These are phyloP conservation scores for Monosporascus ibericus DNA, from an alignment of 2,329 filamentous ascomycete genomes.

Conservation along the genomic window DNA sequence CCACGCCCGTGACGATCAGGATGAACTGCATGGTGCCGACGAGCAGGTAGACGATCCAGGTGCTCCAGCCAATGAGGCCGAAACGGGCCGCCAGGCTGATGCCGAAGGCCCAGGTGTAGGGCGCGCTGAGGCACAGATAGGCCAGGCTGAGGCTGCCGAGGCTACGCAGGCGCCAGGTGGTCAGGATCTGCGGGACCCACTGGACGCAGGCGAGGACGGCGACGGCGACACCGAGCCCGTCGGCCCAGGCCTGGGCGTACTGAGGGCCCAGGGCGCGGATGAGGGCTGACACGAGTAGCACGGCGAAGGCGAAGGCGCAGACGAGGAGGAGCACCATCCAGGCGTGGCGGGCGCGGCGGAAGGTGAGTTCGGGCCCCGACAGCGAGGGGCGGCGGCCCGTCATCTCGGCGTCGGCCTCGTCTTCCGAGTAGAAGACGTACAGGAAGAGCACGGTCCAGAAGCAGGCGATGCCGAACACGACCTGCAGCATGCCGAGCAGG, in stretches of 20 bases:
- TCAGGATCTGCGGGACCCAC: slow-evolving; percentile 14
- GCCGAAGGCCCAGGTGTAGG: slow-evolving; percentile 22
- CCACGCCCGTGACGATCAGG: slow-evolving; percentile 10
- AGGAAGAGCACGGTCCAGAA: slow-evolving; percentile 17
- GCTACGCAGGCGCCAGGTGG: slow-evolving; percentile 9
- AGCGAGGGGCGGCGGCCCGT: slow-evolving; percentile 17
- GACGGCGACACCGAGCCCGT: slow-evolving; percentile 11
- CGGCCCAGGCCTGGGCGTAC: slow-evolving; percentile 13
- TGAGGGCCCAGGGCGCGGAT: slow-evolving; percentile 9
- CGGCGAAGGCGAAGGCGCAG: slow-evolving; percentile 8
- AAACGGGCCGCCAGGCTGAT: slow-evolving; percentile 12
- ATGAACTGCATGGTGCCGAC: slow-evolving; percentile 16
- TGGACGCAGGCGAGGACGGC: slow-evolving; percentile 15
- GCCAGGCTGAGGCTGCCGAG: slow-evolving; percentile 13
- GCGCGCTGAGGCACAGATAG: slow-evolving; percentile 4
- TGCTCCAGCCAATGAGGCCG: slow-evolving; percentile 12
- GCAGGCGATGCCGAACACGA: slow-evolving; percentile 14
- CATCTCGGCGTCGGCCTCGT: slow-evolving; percentile 20
- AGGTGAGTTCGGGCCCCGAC: slow-evolving; percentile 19
- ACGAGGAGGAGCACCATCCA: slow-evolving; percentile 15
- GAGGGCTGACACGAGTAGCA: slow-evolving; percentile 11
- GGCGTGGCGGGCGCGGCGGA: slow-evolving; percentile 18
- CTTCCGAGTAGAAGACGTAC: slow-evolving; percentile 20
- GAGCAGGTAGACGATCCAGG: slow-evolving; percentile 15
- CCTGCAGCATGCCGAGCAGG: slow-evolving; percentile 14